These are phyloP conservation scores for Tagetes patula DNA, from an alignment of 129 eudicot genomes.

Conservation along the genomic window DNA sequence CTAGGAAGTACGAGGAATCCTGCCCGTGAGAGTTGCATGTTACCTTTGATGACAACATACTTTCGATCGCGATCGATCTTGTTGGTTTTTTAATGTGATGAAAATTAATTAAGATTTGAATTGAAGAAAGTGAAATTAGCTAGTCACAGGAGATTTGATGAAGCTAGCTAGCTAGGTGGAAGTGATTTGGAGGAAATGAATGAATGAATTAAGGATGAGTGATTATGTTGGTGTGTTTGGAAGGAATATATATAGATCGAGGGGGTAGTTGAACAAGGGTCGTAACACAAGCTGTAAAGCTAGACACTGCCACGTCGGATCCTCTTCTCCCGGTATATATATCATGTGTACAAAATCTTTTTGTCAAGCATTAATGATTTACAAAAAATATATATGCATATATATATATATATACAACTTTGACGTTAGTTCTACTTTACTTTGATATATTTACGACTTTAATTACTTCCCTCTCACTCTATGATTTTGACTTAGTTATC, in stretches of 20 bases:
- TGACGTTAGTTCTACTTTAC: too few relatives aligned
- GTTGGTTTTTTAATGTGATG: neutral
- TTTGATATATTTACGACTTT: too few relatives aligned
- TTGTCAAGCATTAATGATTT: too few relatives aligned
- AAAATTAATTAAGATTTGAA: neutral
- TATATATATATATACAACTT: too few relatives aligned
- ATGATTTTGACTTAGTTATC: too few relatives aligned
- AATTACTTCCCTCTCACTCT: too few relatives aligned
- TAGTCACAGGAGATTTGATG: neutral
- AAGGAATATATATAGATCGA: constrained; percentile 36
- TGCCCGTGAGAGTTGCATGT: constrained; percentile 83
- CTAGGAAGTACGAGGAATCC: constrained; percentile 91
- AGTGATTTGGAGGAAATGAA: constrained; percentile 15
- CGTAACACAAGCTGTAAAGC: constrained; percentile 23
- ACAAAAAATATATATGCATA: too few relatives aligned
- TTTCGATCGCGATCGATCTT: constrained; percentile 15
- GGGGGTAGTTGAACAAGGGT: constrained; percentile 18
- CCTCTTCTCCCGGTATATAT: constrained; percentile 24
- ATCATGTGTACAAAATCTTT: neutral
- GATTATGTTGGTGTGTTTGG: constrained; percentile 35
- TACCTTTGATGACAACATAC: constrained; percentile 63
- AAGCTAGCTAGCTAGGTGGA: too few relatives aligned
- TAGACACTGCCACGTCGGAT: constrained; percentile 26
- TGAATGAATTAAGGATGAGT: constrained; percentile 2
- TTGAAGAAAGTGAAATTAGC: neutral